Evolutionary conservation across 1,284 basidiomycete genomes (phyloP).

Genomic region (Leccinum griseonigrum): DNA sequence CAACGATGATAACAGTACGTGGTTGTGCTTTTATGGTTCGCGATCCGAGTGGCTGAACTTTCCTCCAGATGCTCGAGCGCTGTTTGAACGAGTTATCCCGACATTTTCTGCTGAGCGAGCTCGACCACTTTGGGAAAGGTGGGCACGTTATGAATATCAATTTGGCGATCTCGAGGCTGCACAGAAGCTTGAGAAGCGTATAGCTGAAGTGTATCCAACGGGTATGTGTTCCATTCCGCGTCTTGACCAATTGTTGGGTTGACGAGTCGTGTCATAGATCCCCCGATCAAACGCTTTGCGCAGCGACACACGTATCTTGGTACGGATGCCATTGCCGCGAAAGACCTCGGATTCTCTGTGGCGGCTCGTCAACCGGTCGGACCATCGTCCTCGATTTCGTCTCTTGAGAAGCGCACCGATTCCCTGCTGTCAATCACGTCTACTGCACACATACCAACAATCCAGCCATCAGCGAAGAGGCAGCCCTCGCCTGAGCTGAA

Average conservation of each 20-base stretch:
- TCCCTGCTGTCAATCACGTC: slow-evolving; percentile 44
- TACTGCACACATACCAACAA: slow-evolving; percentile 27
- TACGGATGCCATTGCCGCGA: slow-evolving; percentile 85
- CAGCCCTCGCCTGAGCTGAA: slow-evolving; percentile 37
- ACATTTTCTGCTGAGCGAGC: slow-evolving; percentile 81
- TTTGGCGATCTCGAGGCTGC: slow-evolving; percentile 91
- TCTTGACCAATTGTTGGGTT: neutral
- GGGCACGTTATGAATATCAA: slow-evolving; percentile 94
- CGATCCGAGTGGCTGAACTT: neutral
- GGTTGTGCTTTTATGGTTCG: neutral
- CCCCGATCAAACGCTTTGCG: slow-evolving; percentile 89
- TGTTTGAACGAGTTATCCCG: slow-evolving; percentile 88
- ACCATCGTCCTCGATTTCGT: slow-evolving; percentile 25
- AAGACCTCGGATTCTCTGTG: slow-evolving; percentile 81
- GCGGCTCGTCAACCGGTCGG: slow-evolving; percentile 38
- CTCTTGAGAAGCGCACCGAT: slow-evolving; percentile 45
- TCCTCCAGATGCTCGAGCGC: slow-evolving; percentile 81
- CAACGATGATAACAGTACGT: slow-evolving; percentile 93
- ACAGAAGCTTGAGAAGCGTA: slow-evolving; percentile 85
- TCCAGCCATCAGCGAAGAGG: slow-evolving; percentile 22
- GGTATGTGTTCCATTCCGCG: slow-evolving; percentile 43
- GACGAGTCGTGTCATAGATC: slow-evolving; percentile 48
- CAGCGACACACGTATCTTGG: slow-evolving; percentile 87
- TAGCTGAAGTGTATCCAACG: slow-evolving; percentile 84
- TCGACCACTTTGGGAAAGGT: slow-evolving; percentile 90